Evolutionary conservation across 176 grass and related monocot species (phyloP), one percentile per base, ranked within the genome.

Genomic region (Luzula sylvatica): DNA sequence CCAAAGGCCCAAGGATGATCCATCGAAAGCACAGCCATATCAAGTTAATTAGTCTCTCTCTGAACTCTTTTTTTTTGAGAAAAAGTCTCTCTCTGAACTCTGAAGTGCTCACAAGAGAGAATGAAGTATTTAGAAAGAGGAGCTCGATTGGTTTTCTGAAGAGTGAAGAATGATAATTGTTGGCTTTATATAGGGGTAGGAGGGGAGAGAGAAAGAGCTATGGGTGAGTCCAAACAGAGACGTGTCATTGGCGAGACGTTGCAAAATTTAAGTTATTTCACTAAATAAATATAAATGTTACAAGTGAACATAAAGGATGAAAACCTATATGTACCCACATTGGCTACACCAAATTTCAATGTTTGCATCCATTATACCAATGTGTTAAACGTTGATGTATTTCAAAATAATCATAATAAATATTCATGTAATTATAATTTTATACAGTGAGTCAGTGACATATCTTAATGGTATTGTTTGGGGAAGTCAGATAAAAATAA

Each of bases 21-120:
- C 38, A 69, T 42, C 15, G 82, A 87, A 12, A 87, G 15, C 46
- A 69, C 72, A 42, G 67, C 82, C 82, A 87, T 87, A 61, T 40
- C 51, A 51, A 11, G 15, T 61, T 15, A 42, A 8, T n/a, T n/a
- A n/a, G n/a, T 20, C 42, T 28, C 42, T 48, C 59, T 64, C 25
- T 48, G 8, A 19, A 13, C 44, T 43, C 20, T 6, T n/a, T n/a
- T n/a, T n/a, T 35, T 35, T 35, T 35, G 30, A 35, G 5, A 35
- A 35, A 35, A 35, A 35, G 9, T 20, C 42, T 28, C 42, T 48
- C 59, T 64, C 25, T 48, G 8, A 19, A 13, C 44, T 43, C 20
- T 6, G 3, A 27, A 7, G 39, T 48, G 42, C 23, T 48, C 14
- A n/a, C n/a, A 32, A 49, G 59, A 64, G 59, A 48, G 59, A 32